Base-by-base conservation (phyloP, 164 flowering plant species). In the Liriodendron chinense region DNA sequence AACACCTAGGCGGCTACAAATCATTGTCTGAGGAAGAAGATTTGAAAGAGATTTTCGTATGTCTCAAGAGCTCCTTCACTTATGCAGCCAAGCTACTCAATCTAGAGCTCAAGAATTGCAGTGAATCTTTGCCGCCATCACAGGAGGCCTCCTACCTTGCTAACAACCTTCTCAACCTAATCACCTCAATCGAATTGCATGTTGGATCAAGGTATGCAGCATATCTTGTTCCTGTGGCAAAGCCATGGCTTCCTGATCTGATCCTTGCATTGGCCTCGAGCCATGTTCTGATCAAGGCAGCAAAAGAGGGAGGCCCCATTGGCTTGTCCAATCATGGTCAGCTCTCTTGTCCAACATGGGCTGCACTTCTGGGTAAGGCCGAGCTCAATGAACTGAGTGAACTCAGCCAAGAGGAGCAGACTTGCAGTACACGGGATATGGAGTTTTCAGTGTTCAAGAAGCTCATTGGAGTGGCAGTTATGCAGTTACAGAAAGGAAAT, bases 201-300 rank as follows among this genome's bases (percentile, higher is more conserved):
- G 64, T 90, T 69, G 96, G 96, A 18, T 85, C 90, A 7, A 81
- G 76, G 78, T 81, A 84, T 74, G 89, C 94, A 21, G 72, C 82
- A 56, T 84, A 80, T 28, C 75, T 96, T 68, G 72, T 87, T 65
- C 47, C 85, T 68, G 81, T 82, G 50, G 80, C 82, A 12, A 90
- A 88, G 82, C 87, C 88, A 72, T 96, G 99, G 99, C 74, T 94
- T 53, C 94, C 98, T 70, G 99, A 96, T 84, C 66, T 96, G 78
- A 76, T 91, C 62, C 77, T 94, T 59, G 98, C 92, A 61, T 74
- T 96, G 80, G 93, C 89, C 70, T 87, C 85, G 26, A 1, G 53
- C 50, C 25, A 67, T 43, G 22, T 74, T 21, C 50, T 83, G 62
- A 79, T 78, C 18, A 78, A 74, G 18, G 57, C 75, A 73, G n/a